Evolutionary conservation across 2,329 filamentous ascomycete genomes (phyloP).

Genomic region (Penicillium sp.): DNA sequence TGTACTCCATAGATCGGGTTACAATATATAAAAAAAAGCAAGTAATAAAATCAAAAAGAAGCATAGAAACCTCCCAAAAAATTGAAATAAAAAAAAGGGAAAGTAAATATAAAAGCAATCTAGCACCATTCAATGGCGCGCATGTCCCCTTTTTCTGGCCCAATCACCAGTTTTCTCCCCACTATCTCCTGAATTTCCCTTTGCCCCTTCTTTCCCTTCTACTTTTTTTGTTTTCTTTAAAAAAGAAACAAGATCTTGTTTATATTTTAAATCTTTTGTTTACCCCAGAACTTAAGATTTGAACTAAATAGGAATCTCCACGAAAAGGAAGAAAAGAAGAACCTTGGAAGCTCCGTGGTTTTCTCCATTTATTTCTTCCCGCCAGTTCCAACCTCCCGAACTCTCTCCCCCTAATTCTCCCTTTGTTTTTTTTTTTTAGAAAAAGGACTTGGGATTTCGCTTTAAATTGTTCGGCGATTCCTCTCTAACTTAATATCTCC

Average conservation of each 20-base stretch:
- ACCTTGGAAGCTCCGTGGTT: constrained; percentile 1
- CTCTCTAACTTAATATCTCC: constrained; percentile 11
- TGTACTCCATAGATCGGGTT: not conserved
- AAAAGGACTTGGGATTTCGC: constrained; percentile 1
- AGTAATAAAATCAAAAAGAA: too few relatives aligned
- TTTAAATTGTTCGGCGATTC: constrained; percentile 6
- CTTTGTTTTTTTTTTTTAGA: constrained; percentile 18
- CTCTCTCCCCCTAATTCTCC: constrained; percentile 16
- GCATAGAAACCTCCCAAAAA: not conserved
- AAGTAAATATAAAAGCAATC: constrained; percentile 3
- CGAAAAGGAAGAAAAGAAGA: not conserved
- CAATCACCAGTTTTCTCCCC: constrained; percentile 14
- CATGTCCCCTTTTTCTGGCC: constrained; percentile 11
- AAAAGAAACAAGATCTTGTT: not conserved
- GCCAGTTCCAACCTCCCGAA: constrained; percentile 18
- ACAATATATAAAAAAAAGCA: too few relatives aligned
- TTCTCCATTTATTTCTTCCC: constrained; percentile 11
- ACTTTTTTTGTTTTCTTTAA: not conserved
- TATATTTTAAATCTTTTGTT: not conserved
- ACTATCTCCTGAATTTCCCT: constrained; percentile 17
- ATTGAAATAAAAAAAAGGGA: too few relatives aligned
- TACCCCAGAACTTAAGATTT: constrained; percentile 6
- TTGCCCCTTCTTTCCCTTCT: constrained; percentile 12
- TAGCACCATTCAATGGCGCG: not conserved
- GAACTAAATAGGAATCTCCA: not conserved